Conservation (phyloP, 192 early-diverging fungal genomes). For the Podila horticola region DNA sequence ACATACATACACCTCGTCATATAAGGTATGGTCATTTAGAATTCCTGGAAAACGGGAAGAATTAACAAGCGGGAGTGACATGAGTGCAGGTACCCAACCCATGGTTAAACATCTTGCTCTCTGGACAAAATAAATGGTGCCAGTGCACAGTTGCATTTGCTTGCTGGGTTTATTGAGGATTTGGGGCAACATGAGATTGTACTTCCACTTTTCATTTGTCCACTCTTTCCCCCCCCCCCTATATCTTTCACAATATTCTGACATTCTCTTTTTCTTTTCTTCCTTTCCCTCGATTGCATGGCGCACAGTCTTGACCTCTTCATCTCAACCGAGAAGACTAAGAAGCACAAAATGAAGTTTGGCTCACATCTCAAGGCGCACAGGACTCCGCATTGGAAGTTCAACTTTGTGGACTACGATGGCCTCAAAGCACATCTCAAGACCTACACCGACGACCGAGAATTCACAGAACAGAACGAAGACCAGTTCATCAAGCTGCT, state of each 20-base stretch:
- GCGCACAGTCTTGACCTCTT: not conserved
- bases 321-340: not conserved
- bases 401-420: conserved; percentile 83
- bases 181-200: too few species aligned
- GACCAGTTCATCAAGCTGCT: conserved; percentile 87
- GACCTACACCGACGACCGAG: conserved; percentile 66
- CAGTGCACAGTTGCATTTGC: too few species aligned
- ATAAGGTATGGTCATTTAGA: too few species aligned
- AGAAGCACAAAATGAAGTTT: conserved; percentile 80
- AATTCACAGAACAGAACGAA: conserved; percentile 86
- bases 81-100: too few species aligned
- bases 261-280: not conserved
- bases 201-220: not conserved
- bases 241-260: not conserved
- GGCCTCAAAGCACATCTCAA: conserved; percentile 84
- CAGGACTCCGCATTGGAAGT: conserved; percentile 80
- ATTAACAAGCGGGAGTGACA: too few species aligned
- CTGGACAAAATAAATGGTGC: too few species aligned
- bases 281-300: not conserved
- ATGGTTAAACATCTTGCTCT: too few species aligned
- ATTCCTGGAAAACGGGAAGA: too few species aligned
- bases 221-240: not conserved
- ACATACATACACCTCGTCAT: too few species aligned
- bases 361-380: conserved; percentile 76
- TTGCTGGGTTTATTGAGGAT: too few species aligned